Percentiles rank a stretch among this genome's conserved stretches.
Evolutionary conservation across 2,329 filamentous ascomycete species (phyloP).

Genomic region (Phialophora tarda): DNA sequence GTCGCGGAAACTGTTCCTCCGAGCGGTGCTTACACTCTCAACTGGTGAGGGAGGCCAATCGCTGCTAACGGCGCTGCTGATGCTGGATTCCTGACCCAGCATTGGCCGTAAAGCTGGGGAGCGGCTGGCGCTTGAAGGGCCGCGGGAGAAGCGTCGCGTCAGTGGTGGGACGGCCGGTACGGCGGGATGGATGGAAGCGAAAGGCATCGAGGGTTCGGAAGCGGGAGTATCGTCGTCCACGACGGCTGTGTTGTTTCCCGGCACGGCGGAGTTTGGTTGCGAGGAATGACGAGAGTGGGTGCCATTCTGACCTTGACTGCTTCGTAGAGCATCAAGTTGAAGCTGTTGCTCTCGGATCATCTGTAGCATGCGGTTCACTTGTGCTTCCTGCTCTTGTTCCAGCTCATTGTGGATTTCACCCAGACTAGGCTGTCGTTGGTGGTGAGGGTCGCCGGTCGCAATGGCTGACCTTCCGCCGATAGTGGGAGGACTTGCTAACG

Average conservation of each 20-base stretch:
- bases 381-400: slow-evolving; percentile 59
- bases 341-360: slow-evolving; percentile 56
- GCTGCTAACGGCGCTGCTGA: slow-evolving; percentile 17
- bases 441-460: slow-evolving; percentile 54
- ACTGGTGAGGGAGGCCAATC: slow-evolving; percentile 40
- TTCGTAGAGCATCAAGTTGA: slow-evolving; percentile 50
- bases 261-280: slow-evolving; percentile 37
- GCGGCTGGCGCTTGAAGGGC: slow-evolving; percentile 45
- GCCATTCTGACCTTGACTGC: slow-evolving; percentile 42
- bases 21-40: slow-evolving; percentile 33
- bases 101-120: slow-evolving; percentile 48
- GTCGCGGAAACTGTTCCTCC: slow-evolving; percentile 50
- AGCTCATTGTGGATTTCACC: slow-evolving; percentile 58
- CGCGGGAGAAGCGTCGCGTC: slow-evolving; percentile 44
- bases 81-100: slow-evolving; percentile 30
- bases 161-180: slow-evolving; percentile 44
- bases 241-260: slow-evolving; percentile 47
- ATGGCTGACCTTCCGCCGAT: slow-evolving; percentile 51
- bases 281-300: slow-evolving; percentile 19
- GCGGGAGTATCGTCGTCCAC: slow-evolving; percentile 53
- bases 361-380: slow-evolving; percentile 58
- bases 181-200: slow-evolving; percentile 45
- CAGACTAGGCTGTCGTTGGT: slow-evolving; percentile 55
- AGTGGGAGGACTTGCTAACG: slow-evolving; percentile 52
- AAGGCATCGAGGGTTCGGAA: slow-evolving; percentile 50